Evolutionary conservation across 2,329 filamentous ascomycete species (phyloP), one percentile per base, ranked within the genome.

Genomic region (Ceratocystis variospora): DNA sequence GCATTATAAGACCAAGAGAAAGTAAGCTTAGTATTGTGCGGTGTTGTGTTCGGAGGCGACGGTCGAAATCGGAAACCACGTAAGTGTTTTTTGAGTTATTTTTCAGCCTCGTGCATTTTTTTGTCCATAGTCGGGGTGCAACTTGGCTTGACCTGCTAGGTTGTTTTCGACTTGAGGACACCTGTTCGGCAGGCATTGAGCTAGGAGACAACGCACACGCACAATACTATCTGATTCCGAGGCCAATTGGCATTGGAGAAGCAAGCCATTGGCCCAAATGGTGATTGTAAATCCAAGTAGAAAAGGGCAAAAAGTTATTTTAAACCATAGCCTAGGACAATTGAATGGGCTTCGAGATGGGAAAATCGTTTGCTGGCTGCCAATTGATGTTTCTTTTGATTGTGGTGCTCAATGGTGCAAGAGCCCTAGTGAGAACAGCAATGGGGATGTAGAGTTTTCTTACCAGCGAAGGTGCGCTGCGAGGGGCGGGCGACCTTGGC

Each of bases 401-500:
- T 46, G 31, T 19, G 62, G 62, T 67, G 46, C 63, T 67, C 57
- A 46, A 61, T 61, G 53, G 31, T 64, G 63, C 37, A 41, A 45
- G 50, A 46, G 53, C 61, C 48, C 64, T 66, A 66, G 61, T 63
- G 67, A 66, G 66, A 44, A 68, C 61, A 41, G 63, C 64, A 53
- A 61, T 66, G 63, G 67, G 67, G 64, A 53, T 44, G 50, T 59
- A 37, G 45, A 68, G 57, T 63, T 66, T 64, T 68, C 67, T 68
- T 68, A 68, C 67, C 67, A 68, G 67, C 67, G 61, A 68, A 68
- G 67, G 67, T 68, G 64, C 67, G 67, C 67, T 68, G 67, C 63
- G 67, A 68, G 61, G 67, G 67, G 53, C 67, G 67, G 63, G 67
- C 67, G 67, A 68, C 67, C 67, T 68, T 68, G 64, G 67, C 67